Percentiles rank a stretch among this genome's conserved stretches.
These are phyloP conservation scores for Hemerocallis citrina DNA, from an alignment of 106 monocot species.

Conservation along the genomic window DNA sequence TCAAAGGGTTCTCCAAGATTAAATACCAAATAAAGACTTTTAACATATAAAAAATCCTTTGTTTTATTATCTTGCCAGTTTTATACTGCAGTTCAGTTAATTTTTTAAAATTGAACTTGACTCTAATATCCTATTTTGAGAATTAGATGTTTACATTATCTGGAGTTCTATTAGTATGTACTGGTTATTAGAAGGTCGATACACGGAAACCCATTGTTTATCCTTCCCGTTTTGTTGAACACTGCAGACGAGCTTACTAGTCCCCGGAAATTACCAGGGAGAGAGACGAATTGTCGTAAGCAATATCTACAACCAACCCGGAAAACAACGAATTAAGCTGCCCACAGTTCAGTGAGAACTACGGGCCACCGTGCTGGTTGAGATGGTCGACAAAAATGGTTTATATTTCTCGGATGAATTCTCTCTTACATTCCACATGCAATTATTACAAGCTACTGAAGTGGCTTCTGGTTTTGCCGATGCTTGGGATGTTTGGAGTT, in stretches of 20 bases:
- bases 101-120: too few relatives aligned
- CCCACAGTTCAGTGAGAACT: slow-evolving; percentile 86
- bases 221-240: not conserved
- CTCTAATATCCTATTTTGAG: too few relatives aligned
- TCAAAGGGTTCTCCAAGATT: too few relatives aligned
- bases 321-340: slow-evolving; percentile 80
- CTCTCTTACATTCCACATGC: slow-evolving; percentile 94
- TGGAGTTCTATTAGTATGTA: too few relatives aligned
- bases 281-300: slow-evolving; percentile 63
- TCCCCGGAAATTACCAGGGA: slow-evolving; percentile 96
- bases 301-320: slow-evolving; percentile 50
- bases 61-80: too few relatives aligned
- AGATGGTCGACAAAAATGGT: slow-evolving; percentile 98
- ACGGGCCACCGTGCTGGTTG: slow-evolving; percentile 87
- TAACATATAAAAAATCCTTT: too few relatives aligned
- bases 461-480: slow-evolving; percentile 85
- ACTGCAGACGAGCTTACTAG: slow-evolving; percentile 70
- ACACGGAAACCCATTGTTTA: too few relatives aligned
- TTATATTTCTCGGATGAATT: slow-evolving; percentile 92
- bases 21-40: too few relatives aligned
- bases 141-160: too few relatives aligned
- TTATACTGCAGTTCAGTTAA: too few relatives aligned
- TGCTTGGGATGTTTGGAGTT: slow-evolving; percentile 89
- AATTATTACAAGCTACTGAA: slow-evolving; percentile 94
- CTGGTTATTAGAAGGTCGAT: too few relatives aligned